Evolutionary conservation across 2,329 filamentous ascomycete genomes (phyloP).

Genomic region (Colletotrichum aenigma): DNA sequence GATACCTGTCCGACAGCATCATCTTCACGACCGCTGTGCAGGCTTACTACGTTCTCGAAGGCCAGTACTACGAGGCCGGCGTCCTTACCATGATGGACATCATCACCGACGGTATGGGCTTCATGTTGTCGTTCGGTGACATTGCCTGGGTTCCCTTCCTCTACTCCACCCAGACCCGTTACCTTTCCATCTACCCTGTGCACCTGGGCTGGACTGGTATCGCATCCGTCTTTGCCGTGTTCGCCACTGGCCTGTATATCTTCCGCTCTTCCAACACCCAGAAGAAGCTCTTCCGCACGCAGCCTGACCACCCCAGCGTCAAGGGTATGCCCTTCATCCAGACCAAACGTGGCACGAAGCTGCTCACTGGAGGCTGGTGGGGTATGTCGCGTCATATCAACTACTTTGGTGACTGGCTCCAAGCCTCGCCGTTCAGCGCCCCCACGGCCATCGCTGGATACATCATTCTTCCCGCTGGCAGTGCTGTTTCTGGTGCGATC

Average conservation of each 20-base stretch:
- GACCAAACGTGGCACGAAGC: conserved; percentile 67
- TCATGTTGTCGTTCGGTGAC: conserved; percentile 77
- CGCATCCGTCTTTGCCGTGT: conserved; percentile 59
- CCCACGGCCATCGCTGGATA: conserved; percentile 73
- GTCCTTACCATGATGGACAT: conserved; percentile 78
- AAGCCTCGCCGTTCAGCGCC: conserved; percentile 73
- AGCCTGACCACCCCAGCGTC: conserved; percentile 69
- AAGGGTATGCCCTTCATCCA: conserved; percentile 71
- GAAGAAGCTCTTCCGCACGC: conserved; percentile 76
- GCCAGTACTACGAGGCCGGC: conserved; percentile 72
- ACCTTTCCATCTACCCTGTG: conserved; percentile 72
- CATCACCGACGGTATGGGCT: conserved; percentile 75
- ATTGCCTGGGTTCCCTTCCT: conserved; percentile 75
- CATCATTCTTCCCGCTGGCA: conserved; percentile 48
- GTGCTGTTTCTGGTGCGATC: conserved; percentile 37
- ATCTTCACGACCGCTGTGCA: conserved; percentile 68
- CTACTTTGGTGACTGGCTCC: conserved; percentile 77
- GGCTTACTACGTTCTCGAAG: conserved; percentile 70
- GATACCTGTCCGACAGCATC: conserved; percentile 72
- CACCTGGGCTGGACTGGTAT: conserved; percentile 62
- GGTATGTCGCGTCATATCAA: conserved; percentile 75
- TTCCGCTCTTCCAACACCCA: conserved; percentile 77
- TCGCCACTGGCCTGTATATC: conserved; percentile 68
- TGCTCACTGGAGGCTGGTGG: conserved; percentile 76
- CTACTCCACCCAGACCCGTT: conserved; percentile 71